phyloP scores from a whole-genome alignment of 305 asterid species.

The Rubia peregrina region DNA sequence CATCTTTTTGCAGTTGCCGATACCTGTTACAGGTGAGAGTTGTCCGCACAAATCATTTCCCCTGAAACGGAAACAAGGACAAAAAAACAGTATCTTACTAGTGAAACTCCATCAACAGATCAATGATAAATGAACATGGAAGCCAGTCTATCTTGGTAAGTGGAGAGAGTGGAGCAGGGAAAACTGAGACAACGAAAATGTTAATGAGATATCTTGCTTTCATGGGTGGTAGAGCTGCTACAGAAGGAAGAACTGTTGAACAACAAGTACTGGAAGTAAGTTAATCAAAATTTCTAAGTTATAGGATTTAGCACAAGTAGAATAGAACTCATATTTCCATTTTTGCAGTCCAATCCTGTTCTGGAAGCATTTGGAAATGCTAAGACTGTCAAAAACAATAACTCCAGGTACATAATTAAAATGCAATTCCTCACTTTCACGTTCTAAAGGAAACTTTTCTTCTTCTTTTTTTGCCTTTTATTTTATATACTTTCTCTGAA shows the following conservation, averaged over 20 bases:
- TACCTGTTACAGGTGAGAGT: slow-evolving; percentile 63
- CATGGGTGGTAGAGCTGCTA: slow-evolving; percentile 90
- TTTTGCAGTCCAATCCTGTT: slow-evolving; percentile 82
- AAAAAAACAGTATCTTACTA: slow-evolving; percentile 8
- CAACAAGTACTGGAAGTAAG: slow-evolving; percentile 91
- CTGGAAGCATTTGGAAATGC: slow-evolving; percentile 98
- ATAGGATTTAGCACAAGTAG: slow-evolving; percentile 14
- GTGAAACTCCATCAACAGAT: slow-evolving; percentile 35
- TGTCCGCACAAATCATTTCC: neutral
- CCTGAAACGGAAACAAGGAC: neutral
- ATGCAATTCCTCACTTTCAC: slow-evolving; percentile 6
- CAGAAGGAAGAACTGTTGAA: slow-evolving; percentile 92
- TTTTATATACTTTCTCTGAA: slow-evolving; percentile 15
- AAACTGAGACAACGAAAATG: slow-evolving; percentile 95
- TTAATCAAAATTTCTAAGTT: slow-evolving; percentile 2
- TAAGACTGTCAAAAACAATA: slow-evolving; percentile 86
- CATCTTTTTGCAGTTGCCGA: slow-evolving; percentile 99
- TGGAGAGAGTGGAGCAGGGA: slow-evolving; percentile 98
- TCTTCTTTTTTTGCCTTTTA: neutral
- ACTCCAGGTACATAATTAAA: slow-evolving; percentile 58
- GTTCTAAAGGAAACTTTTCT: neutral
- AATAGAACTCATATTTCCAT: slow-evolving; percentile 15
- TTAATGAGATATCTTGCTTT: slow-evolving; percentile 92
- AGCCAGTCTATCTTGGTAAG: slow-evolving; percentile 96
- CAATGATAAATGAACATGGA: slow-evolving; percentile 72